These are phyloP conservation scores for Prunus mira DNA, from an alignment of 306 rosid genomes.

Conservation along the genomic window DNA sequence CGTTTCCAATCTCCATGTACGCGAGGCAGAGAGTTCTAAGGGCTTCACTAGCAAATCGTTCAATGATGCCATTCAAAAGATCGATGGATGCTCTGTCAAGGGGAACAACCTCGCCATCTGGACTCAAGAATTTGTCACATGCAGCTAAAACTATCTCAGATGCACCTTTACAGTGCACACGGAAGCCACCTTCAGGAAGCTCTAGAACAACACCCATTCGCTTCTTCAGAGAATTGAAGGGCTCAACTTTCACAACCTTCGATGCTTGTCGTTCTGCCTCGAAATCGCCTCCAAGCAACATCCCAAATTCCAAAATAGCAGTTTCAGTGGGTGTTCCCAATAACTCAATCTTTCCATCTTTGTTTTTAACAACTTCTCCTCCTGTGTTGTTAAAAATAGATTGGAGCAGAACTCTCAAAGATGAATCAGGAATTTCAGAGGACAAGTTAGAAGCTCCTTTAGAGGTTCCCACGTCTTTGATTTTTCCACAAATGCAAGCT, in stretches of 20 bases:
- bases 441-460: conserved; percentile 40
- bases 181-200: conserved; percentile 67
- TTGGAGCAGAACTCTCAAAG: conserved; percentile 63
- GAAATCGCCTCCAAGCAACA: conserved; percentile 77
- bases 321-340: conserved; percentile 94
- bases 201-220: conserved; percentile 78
- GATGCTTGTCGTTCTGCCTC: conserved; percentile 47
- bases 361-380: conserved; percentile 82
- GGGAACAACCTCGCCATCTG: conserved; percentile 58
- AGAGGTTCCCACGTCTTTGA: conserved; percentile 55
- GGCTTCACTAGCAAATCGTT: conserved; percentile 81
- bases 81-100: conserved; percentile 52
- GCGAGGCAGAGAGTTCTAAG: conserved; percentile 94
- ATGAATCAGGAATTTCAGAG: conserved; percentile 63
- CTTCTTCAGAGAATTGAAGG: conserved; percentile 88
- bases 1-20: conserved; percentile 61
- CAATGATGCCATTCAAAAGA: conserved; percentile 56
- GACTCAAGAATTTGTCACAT: conserved; percentile 63
- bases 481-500: conserved; percentile 71
- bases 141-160: conserved; percentile 81
- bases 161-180: conserved; percentile 91
- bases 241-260: conserved; percentile 79
- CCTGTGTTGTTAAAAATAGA: conserved; percentile 93
- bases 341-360: conserved; percentile 62
- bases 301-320: conserved; percentile 83